These are phyloP conservation scores for Vaccinium darrowii DNA, from an alignment of 148 eudicot species.

Conservation along the genomic window DNA sequence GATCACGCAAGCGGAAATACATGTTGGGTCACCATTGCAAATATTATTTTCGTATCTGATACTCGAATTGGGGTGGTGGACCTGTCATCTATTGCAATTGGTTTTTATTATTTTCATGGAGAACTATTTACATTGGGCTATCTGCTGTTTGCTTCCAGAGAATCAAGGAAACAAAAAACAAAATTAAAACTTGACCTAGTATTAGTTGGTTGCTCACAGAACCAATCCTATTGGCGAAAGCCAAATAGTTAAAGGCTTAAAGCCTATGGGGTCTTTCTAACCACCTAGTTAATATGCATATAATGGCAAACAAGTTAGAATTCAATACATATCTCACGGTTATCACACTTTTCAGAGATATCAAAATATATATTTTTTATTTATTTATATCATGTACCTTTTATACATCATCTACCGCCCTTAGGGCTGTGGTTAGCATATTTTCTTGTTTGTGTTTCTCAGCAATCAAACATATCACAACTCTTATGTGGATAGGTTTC, in stretches of 20 bases:
- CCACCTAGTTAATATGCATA: too few species aligned
- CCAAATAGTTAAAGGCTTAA: background rate
- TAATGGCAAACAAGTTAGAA: too few species aligned
- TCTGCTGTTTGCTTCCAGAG: background rate
- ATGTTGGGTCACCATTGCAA: background rate
- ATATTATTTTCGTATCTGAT: background rate
- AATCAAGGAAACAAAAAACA: background rate
- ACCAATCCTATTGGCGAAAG: background rate
- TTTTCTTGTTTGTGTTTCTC: background rate
- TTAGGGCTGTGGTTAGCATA: too few species aligned
- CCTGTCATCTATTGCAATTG: background rate
- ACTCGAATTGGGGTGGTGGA: background rate
- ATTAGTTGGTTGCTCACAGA: background rate
- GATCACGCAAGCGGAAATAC: background rate
- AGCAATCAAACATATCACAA: background rate
- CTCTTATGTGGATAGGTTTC: background rate
- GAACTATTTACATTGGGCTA: background rate
- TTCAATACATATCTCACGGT: too few species aligned
- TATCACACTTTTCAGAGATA: too few species aligned
- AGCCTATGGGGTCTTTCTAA: too few species aligned
- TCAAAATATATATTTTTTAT: too few species aligned
- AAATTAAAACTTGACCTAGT: background rate
- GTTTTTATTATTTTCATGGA: background rate
- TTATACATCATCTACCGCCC: too few species aligned
- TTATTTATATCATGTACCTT: too few species aligned